Evolutionary conservation across 257 asterid genomes (phyloP).

Genomic region (Salvia hispanica): DNA sequence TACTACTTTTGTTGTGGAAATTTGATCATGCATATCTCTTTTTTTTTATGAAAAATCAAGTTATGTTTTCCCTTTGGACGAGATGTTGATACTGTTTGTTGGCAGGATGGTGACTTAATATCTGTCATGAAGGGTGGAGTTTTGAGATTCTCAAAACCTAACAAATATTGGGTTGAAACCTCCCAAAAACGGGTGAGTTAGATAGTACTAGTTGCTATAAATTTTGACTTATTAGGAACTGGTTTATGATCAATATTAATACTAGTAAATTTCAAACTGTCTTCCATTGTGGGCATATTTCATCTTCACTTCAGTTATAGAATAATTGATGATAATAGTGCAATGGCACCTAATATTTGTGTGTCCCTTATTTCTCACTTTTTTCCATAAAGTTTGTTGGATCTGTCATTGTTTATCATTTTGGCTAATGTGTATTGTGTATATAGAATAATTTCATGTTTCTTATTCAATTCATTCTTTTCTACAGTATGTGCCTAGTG

Average conservation of each 20-base stretch:
- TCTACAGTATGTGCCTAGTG: slow-evolving; percentile 75
- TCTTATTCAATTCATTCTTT: slow-evolving; percentile 26
- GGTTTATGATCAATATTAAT: neutral
- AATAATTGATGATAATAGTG: too few species aligned
- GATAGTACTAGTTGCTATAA: slow-evolving; percentile 15
- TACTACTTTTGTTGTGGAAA: neutral
- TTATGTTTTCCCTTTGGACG: neutral
- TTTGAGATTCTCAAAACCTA: slow-evolving; percentile 75
- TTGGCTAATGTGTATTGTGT: slow-evolving; percentile 10
- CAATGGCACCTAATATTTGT: too few species aligned
- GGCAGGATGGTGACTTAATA: slow-evolving; percentile 72
- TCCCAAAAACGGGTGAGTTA: slow-evolving; percentile 81
- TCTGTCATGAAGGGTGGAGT: slow-evolving; percentile 76
- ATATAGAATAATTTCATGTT: neutral
- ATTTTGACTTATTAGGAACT: neutral
- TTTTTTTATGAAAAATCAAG: neutral
- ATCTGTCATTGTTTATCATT: too few species aligned
- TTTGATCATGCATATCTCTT: slow-evolving; percentile 12
- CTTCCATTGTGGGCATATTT: too few species aligned
- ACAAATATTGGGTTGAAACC: slow-evolving; percentile 94
- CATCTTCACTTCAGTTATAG: too few species aligned
- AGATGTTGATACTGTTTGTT: slow-evolving; percentile 13
- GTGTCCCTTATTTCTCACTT: too few species aligned
- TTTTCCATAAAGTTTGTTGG: too few species aligned
- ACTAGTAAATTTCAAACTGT: too few species aligned